Evolutionary conservation across 805 yeast genomes (phyloP).

Genomic region (Schwanniomyces vanrijiae): DNA sequence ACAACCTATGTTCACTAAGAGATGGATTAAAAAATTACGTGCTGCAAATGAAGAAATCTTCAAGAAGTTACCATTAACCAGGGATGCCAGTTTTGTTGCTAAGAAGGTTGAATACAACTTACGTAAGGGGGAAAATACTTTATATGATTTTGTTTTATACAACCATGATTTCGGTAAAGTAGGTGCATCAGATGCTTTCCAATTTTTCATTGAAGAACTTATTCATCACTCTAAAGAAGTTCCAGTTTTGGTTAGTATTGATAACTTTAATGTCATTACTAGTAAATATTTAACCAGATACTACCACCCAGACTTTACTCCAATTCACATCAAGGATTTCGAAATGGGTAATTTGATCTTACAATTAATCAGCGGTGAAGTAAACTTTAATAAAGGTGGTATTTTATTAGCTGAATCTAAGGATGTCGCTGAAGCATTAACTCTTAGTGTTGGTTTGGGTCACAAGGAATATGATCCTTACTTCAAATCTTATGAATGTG

Average conservation of each 20-base stretch:
- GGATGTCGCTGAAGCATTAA: conserved; percentile 49
- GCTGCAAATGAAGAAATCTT: conserved; percentile 35
- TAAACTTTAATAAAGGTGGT: conserved; percentile 58
- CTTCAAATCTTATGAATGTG: conserved; percentile 48
- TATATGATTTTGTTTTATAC: conserved; percentile 46
- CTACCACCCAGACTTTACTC: conserved; percentile 52
- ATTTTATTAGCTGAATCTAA: conserved; percentile 63
- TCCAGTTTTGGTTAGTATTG: conserved; percentile 71
- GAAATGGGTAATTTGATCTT: conserved; percentile 63
- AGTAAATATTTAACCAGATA: conserved; percentile 59
- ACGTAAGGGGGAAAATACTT: conserved; percentile 31
- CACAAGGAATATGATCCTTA: conserved; percentile 56
- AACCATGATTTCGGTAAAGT: conserved; percentile 39
- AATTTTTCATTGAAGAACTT: conserved; percentile 56
- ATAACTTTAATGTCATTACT: conserved; percentile 66
- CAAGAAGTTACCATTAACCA: conserved; percentile 32
- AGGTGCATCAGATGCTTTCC: conserved; percentile 48
- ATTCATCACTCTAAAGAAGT: conserved; percentile 41
- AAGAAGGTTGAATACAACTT: conserved; percentile 33
- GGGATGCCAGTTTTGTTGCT: conserved; percentile 31
- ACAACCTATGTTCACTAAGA: conserved; percentile 77
- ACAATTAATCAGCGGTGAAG: conserved; percentile 53
- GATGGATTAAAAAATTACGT: conserved; percentile 51
- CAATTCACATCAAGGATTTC: conserved; percentile 59
- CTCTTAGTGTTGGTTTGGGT: conserved; percentile 62